These are phyloP conservation scores for Potentilla sterilis DNA, from an alignment of 306 rosid species.

Conservation along the genomic window DNA sequence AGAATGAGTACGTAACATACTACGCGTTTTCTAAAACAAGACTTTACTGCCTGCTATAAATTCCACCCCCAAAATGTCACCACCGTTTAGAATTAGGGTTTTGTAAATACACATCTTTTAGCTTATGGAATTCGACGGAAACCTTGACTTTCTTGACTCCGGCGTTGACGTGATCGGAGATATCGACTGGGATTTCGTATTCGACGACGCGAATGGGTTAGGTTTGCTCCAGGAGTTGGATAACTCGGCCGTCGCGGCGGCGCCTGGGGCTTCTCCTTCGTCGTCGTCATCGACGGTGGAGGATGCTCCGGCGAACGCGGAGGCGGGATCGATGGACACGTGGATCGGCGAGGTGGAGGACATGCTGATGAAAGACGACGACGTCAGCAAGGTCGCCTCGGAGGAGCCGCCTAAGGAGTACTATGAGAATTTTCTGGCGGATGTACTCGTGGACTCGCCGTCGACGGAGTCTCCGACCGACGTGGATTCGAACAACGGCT, in stretches of 20 bases:
- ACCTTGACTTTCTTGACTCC: neutral
- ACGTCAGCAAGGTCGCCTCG: neutral
- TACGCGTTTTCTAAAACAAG: neutral
- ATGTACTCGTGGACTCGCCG: slow-evolving; percentile 38
- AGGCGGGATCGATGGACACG: slow-evolving; percentile 23
- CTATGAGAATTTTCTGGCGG: slow-evolving; percentile 41
- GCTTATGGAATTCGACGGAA: slow-evolving; percentile 28
- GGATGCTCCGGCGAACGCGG: slow-evolving; percentile 14
- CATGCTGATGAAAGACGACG: slow-evolving; percentile 53
- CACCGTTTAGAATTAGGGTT: neutral
- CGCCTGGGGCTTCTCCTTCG: slow-evolving; percentile 3
- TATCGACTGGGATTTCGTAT: slow-evolving; percentile 38
- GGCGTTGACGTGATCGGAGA: slow-evolving; percentile 24
- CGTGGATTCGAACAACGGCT: slow-evolving; percentile 25
- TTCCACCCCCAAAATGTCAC: neutral
- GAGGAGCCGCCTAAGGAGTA: slow-evolving; percentile 24
- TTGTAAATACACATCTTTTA: neutral
- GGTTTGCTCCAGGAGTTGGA: slow-evolving; percentile 5
- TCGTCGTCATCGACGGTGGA: slow-evolving; percentile 7
- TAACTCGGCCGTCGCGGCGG: neutral
- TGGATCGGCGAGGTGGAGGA: slow-evolving; percentile 50
- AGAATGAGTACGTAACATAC: neutral
- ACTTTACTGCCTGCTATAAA: neutral
- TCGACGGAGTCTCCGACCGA: slow-evolving; percentile 21
- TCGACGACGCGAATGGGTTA: slow-evolving; percentile 25